phyloP scores from a whole-genome alignment of 2,329 filamentous ascomycete genomes.

The Calonectria pauciramosa region DNA sequence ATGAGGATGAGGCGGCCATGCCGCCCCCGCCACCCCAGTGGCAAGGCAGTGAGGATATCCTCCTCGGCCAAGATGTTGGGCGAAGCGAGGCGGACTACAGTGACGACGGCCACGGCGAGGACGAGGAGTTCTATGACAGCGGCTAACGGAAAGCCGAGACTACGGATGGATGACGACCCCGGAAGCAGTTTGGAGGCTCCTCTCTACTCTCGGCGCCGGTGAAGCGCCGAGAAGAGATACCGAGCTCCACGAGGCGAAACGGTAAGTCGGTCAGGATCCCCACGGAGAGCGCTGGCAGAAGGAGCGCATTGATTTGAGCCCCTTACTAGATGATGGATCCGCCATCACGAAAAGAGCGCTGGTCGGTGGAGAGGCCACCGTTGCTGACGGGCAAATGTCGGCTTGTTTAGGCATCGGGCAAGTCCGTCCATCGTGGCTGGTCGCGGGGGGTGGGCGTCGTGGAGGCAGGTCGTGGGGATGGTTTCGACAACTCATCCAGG shows the following conservation, averaged over 20 bases:
- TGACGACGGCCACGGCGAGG: constrained; percentile 33
- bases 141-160: constrained; percentile 39
- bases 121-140: constrained; percentile 37
- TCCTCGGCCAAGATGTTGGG: constrained; percentile 64
- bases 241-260: constrained; percentile 32
- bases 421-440: constrained; percentile 43
- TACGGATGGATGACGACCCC: constrained; percentile 29
- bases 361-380: constrained; percentile 33
- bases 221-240: constrained; percentile 48
- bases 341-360: constrained; percentile 37
- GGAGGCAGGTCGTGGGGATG: constrained; percentile 30
- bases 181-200: constrained; percentile 36
- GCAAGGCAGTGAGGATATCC: constrained; percentile 76
- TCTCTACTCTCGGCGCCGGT: constrained; percentile 46
- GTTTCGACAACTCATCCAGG: constrained; percentile 38
- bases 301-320: constrained; percentile 36
- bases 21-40: constrained; percentile 74
- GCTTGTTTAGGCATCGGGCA: constrained; percentile 44
- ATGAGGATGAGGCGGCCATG: constrained; percentile 73
- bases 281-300: constrained; percentile 29
- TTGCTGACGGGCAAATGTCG: constrained; percentile 45
- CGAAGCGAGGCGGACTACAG: constrained; percentile 53
- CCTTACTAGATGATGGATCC: constrained; percentile 38
- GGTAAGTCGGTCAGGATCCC: constrained; percentile 35
- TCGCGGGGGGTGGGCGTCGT: constrained; percentile 23